A percentile compares a stretch with the other conserved stretches of the same genome.
phyloP scores from a whole-genome alignment of 148 eudicot genomes.

The Spergularia bocconei region DNA sequence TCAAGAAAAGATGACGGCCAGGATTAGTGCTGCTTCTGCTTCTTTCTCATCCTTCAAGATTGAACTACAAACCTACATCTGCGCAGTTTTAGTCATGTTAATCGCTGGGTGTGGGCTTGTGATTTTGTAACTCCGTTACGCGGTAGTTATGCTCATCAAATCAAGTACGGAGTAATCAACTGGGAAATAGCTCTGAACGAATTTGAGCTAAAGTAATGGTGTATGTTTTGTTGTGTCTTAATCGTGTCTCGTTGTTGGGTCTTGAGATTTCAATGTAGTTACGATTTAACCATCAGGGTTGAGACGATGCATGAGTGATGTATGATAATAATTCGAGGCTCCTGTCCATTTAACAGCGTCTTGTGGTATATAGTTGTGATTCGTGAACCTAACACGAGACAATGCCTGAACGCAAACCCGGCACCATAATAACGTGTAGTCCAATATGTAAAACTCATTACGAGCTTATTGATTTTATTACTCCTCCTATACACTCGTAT shows the following conservation, averaged over 20 bases:
- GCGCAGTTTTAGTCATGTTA: neutral
- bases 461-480: too few relatives aligned
- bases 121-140: slow-evolving; percentile 1
- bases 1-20: slow-evolving; percentile 48
- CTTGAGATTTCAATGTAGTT: neutral
- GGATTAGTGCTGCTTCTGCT: slow-evolving; percentile 10
- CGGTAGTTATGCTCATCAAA: slow-evolving; percentile 3
- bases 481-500: too few relatives aligned
- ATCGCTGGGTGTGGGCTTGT: neutral
- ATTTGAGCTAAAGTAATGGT: neutral
- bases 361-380: too few relatives aligned
- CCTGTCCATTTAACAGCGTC: too few relatives aligned
- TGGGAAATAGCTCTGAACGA: slow-evolving; percentile 1
- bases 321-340: too few relatives aligned
- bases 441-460: too few relatives aligned
- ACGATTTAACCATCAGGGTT: too few relatives aligned
- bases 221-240: neutral
- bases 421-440: too few relatives aligned
- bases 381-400: too few relatives aligned
- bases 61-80: slow-evolving; percentile 9
- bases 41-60: neutral
- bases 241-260: neutral
- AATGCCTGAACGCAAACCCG: too few relatives aligned
- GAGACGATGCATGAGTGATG: too few relatives aligned
- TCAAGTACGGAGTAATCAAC: neutral